Evolutionary conservation across 2,329 filamentous ascomycete species (phyloP).

Genomic region (Dactylonectria estremocensis): DNA sequence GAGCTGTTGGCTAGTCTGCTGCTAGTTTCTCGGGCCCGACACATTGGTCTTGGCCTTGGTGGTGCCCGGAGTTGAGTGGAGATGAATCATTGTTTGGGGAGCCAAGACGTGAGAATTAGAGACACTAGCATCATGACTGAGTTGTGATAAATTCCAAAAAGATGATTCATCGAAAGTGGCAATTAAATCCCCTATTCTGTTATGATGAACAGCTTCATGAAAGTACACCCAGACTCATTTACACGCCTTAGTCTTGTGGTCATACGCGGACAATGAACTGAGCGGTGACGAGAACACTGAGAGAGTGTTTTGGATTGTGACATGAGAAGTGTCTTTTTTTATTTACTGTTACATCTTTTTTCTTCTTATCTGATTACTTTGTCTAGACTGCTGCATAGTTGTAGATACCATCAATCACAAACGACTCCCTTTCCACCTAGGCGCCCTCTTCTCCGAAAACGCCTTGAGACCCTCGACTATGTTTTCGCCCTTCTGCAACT

Average conservation of each 20-base stretch:
- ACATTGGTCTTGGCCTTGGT: not conserved
- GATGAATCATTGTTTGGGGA: not conserved
- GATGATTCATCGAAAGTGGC: not conserved
- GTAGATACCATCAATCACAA: not conserved
- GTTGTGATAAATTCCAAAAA: not conserved
- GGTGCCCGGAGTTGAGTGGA: not conserved
- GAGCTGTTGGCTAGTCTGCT: not conserved
- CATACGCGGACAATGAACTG: not conserved
- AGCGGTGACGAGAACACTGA: not conserved
- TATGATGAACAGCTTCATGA: not conserved
- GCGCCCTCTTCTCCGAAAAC: constrained; percentile 80
- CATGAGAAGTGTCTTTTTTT: not conserved
- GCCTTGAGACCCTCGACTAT: constrained; percentile 78
- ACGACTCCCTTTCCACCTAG: constrained; percentile 71
- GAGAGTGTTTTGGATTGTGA: not conserved
- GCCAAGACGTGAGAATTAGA: not conserved
- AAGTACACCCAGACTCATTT: not conserved
- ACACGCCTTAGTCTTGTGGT: not conserved
- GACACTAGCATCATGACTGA: not conserved
- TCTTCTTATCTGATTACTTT: not conserved
- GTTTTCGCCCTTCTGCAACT: constrained; percentile 75
- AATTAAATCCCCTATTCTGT: not conserved
- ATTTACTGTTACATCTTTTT: not conserved
- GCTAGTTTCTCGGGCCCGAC: not conserved
- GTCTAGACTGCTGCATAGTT: not conserved